Evolutionary conservation across 176 grass and related monocot genomes (phyloP).

Genomic region (Tillandsia leiboldiana): DNA sequence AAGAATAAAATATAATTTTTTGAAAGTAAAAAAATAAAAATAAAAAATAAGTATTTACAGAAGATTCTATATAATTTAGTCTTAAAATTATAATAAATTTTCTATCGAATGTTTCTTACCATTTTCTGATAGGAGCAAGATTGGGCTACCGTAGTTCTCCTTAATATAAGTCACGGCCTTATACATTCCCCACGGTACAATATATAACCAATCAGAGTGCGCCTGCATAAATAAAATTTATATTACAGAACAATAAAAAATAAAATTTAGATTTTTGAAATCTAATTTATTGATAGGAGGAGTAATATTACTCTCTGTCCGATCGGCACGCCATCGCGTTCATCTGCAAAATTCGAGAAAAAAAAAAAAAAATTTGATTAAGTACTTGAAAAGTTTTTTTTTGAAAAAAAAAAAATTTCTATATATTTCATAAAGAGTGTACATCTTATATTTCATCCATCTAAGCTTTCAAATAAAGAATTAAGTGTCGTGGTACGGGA

Average conservation of each 20-base stretch:
- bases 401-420: no score
- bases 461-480: no score
- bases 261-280: background rate
- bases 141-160: constrained; percentile 64
- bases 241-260: background rate
- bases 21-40: no score
- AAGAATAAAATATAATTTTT: no score
- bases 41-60: no score
- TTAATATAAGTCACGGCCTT: constrained; percentile 89
- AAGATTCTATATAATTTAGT: no score
- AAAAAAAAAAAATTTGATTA: background rate
- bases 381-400: no score
- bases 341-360: constrained; percentile 23
- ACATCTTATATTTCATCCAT: no score
- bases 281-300: background rate
- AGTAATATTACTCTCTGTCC: constrained; percentile 44
- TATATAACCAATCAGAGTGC: constrained; percentile 83
- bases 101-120: constrained; percentile 23
- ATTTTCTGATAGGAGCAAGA: constrained; percentile 69
- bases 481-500: no score
- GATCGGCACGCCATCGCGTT: constrained; percentile 46
- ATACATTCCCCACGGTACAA: constrained; percentile 86
- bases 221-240: constrained; percentile 28
- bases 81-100: no score
- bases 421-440: no score